Evolutionary conservation across 805 yeast species (phyloP), one percentile per base, ranked within the genome.

Genomic region (Sugiyamaella qingdaonensis): DNA sequence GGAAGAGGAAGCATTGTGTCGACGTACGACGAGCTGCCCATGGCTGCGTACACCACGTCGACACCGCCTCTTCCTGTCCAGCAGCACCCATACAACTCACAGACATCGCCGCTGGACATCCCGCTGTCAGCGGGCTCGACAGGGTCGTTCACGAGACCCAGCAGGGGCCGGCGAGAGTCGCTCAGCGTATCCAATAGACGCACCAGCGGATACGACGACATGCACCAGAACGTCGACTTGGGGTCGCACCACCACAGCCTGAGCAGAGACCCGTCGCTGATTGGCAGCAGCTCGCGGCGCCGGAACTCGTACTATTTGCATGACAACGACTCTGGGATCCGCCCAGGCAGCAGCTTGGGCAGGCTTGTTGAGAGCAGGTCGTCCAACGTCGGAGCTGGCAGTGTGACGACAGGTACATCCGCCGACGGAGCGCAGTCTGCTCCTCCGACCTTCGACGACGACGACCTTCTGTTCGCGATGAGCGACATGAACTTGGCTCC

Each of bases 391-490:
- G 46, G 13, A 11, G 13, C 43, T 10, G 19, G 21, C 13, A 21
- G 24, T 39, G 7, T 21, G 24, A 39, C 43, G 29, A 19, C 47
- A 31, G 27, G 35, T 4, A 32, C 49, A 27, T 16, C 50, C 9
- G 41, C 16, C 10, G 53, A 27, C 2, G 57, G 48, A 33, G 50
- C 35, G 24, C 48, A 45, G 21, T 32, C 48, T 16, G 37, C 48
- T 45, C 13, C 36, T 31, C 27, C 49, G 31, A 41, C 29, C 19
- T 53, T 53, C 10, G 71, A 69, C 43, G 72, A 69, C 46, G 73
- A 69, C 35, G 73, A 69, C 29, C 50, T 69, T 41, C 53, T 69
- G 34, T 69, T 69, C 60, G 72, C 72, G 5, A 69, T 69, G 73
- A 70, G 73, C 37, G 73, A 69, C 47, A 69, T 69, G 73, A 60